Percentiles rank a stretch among this genome's conserved stretches.
These are phyloP conservation scores for Globisporangium nagaii DNA, from an alignment of 352 stramenopile species.

Conservation along the genomic window DNA sequence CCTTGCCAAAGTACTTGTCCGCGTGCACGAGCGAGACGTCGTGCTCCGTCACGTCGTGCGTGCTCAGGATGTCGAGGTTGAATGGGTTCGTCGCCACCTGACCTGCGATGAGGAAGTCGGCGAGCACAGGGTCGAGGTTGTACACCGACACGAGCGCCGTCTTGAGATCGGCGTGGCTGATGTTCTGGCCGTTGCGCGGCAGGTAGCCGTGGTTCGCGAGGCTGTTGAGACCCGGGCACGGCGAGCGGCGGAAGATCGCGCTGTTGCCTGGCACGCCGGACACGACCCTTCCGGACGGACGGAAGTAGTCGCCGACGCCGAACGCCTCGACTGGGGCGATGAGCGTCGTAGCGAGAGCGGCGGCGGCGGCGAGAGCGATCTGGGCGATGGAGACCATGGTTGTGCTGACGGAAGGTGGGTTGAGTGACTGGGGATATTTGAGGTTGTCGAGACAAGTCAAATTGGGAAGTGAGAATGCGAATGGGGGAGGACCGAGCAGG, in stretches of 20 bases:
- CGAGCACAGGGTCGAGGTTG: slow-evolving; percentile 11
- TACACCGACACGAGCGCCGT: slow-evolving; percentile 13
- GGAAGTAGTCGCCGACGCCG: slow-evolving; percentile 29
- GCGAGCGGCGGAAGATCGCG: slow-evolving; percentile 23
- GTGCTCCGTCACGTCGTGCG: slow-evolving; percentile 38
- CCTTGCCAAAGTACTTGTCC: slow-evolving; percentile 36
- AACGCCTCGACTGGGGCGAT: too few species aligned
- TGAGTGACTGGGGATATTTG: too few species aligned
- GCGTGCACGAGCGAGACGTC: slow-evolving; percentile 44
- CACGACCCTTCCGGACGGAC: slow-evolving; percentile 19
- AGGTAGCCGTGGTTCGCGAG: slow-evolving; percentile 28
- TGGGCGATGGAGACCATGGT: too few species aligned
- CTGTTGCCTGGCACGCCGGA: slow-evolving; percentile 20
- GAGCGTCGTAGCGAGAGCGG: too few species aligned
- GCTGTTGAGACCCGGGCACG: slow-evolving; percentile 38
- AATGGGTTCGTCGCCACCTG: slow-evolving; percentile 1
- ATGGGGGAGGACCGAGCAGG: too few species aligned
- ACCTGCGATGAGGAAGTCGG: slow-evolving; percentile 3
- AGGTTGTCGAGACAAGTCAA: too few species aligned
- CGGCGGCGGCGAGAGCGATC: too few species aligned
- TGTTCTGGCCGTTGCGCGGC: slow-evolving; percentile 34
- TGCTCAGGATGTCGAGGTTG: slow-evolving; percentile 14
- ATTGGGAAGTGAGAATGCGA: too few species aligned
- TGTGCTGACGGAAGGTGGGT: too few species aligned
- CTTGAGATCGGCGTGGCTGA: slow-evolving; percentile 14